These are phyloP conservation scores for Fistulina hepatica DNA, from an alignment of 1,284 basidiomycete species.

Conservation along the genomic window DNA sequence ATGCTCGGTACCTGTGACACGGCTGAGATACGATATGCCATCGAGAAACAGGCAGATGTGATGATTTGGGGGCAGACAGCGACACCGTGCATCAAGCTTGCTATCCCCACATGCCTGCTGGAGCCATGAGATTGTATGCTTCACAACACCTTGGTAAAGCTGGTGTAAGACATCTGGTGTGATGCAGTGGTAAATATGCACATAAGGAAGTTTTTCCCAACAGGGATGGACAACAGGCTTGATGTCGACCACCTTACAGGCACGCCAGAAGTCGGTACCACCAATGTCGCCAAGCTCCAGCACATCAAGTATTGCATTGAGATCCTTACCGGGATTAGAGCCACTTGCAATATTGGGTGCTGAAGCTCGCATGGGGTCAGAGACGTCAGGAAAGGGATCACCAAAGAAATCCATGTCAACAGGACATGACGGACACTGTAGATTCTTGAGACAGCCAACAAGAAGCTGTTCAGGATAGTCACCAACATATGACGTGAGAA, in stretches of 20 bases:
- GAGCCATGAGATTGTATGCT: constrained; percentile 20
- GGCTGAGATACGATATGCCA: constrained; percentile 25
- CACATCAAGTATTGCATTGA: too few species aligned
- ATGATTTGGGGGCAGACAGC: constrained; percentile 22
- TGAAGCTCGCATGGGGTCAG: too few species aligned
- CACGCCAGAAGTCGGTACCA: too few species aligned
- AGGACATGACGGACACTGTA: background rate
- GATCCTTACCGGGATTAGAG: constrained; percentile 4
- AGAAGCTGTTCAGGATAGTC: constrained; percentile 25
- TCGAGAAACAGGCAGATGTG: constrained; percentile 24
- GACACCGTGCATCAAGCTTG: constrained; percentile 24
- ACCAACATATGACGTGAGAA: constrained; percentile 18
- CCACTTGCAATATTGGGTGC: constrained; percentile 12
- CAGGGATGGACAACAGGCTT: constrained; percentile 21
- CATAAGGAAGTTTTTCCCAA: constrained; percentile 18
- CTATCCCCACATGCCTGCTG: too few species aligned
- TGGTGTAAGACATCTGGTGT: constrained; percentile 23
- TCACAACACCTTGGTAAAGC: constrained; percentile 21
- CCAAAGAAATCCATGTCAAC: too few species aligned
- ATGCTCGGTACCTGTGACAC: constrained; percentile 21
- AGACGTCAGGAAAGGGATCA: too few species aligned
- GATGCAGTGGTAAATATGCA: constrained; percentile 18
- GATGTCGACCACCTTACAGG: too few species aligned
- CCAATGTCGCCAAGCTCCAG: too few species aligned
- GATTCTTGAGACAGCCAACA: constrained; percentile 7